phyloP scores from a whole-genome alignment of 2,329 filamentous ascomycete genomes.

The Pestalotiopsis sp. region DNA sequence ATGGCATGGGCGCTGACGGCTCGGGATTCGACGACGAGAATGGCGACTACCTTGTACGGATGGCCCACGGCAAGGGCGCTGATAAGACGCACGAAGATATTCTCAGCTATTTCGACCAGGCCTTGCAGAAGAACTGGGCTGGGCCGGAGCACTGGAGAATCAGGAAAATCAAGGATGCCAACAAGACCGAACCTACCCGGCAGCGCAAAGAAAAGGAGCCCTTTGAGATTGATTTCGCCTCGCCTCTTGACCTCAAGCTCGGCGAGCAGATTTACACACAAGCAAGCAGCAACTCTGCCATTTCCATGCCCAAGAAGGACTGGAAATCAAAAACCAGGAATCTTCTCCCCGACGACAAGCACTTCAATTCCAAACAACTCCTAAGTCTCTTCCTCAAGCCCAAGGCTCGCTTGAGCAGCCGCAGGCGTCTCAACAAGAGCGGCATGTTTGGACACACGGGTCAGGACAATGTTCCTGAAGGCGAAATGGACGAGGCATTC shows the following conservation, averaged over 20 bases:
- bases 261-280: slow-evolving; percentile 81
- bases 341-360: slow-evolving; percentile 93
- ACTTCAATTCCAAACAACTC: slow-evolving; percentile 93
- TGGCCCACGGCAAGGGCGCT: slow-evolving; percentile 67
- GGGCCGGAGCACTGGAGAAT: slow-evolving; percentile 99
- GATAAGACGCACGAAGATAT: slow-evolving; percentile 88
- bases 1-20: slow-evolving; percentile 54
- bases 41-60: slow-evolving; percentile 77
- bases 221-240: slow-evolving; percentile 89
- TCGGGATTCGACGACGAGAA: slow-evolving; percentile 64
- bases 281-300: slow-evolving; percentile 77
- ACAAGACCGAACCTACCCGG: slow-evolving; percentile 63
- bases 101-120: slow-evolving; percentile 96
- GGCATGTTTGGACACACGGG: slow-evolving; percentile 43
- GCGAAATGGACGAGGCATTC: slow-evolving; percentile 92
- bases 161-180: slow-evolving; percentile 80
- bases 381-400: slow-evolving; percentile 93
- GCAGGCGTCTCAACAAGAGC: slow-evolving; percentile 50
- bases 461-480: slow-evolving; percentile 61
- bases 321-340: slow-evolving; percentile 95
- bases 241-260: slow-evolving; percentile 70
- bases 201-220: slow-evolving; percentile 93
- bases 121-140: slow-evolving; percentile 94
- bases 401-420: slow-evolving; percentile 78
- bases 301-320: slow-evolving; percentile 88